Percentiles rank a stretch among this genome's conserved stretches.
Evolutionary conservation across 345 rosid species (phyloP).

Genomic region (Ailanthus altissimus): DNA sequence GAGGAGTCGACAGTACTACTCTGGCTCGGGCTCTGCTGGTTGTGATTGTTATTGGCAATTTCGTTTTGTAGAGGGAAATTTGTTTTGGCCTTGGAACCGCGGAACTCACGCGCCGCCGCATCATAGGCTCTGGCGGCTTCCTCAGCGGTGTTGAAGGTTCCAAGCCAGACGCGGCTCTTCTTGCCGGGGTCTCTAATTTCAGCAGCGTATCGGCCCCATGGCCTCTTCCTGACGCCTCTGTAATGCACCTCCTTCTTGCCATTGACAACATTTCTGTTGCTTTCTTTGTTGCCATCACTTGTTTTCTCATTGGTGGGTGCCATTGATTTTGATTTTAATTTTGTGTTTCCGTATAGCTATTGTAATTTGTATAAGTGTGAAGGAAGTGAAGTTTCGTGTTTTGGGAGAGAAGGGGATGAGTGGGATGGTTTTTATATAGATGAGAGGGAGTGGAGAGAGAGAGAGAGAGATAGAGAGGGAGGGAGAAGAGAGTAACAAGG

Average conservation of each 20-base stretch:
- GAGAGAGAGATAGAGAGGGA: too few species aligned
- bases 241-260: conserved; percentile 21
- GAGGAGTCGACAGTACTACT: conserved; percentile 48
- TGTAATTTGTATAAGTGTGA: too few species aligned
- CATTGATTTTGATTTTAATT: neutral
- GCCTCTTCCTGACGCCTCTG: conserved; percentile 70
- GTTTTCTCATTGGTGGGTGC: conserved; percentile 16
- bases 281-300: neutral
- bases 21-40: conserved; percentile 39
- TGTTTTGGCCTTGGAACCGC: conserved; percentile 67
- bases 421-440: conserved; percentile 9
- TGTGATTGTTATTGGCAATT: neutral
- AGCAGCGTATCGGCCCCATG: conserved; percentile 83
- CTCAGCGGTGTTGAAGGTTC: conserved; percentile 69
- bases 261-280: neutral
- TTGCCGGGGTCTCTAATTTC: conserved; percentile 75
- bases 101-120: conserved; percentile 59
- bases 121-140: conserved; percentile 74
- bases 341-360: neutral
- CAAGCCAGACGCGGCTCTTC: conserved; percentile 75
- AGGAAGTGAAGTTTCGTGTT: neutral
- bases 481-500: neutral
- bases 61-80: conserved; percentile 54
- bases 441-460: too few species aligned
- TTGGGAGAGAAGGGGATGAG: neutral